Evolutionary conservation across 441 rosid species (phyloP).

Genomic region (Jatropha multifida): DNA sequence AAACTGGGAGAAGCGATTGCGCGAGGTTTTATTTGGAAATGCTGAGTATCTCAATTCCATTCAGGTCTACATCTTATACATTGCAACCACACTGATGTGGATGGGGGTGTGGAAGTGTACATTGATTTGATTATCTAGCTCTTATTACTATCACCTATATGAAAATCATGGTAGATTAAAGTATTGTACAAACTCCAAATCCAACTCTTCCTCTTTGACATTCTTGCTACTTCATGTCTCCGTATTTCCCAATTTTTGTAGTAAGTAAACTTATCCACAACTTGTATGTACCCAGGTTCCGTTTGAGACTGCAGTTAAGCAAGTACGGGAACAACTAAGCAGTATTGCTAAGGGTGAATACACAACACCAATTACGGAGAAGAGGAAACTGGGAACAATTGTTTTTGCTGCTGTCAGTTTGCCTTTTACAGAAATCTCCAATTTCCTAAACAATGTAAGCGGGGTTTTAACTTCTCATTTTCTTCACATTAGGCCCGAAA

Average conservation of each 20-base stretch:
- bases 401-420: constrained; percentile 82
- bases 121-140: not conserved
- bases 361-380: constrained; percentile 58
- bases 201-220: not conserved
- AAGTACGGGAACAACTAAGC: constrained; percentile 71
- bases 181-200: not conserved
- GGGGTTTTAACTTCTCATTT: not conserved
- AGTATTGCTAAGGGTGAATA: constrained; percentile 68
- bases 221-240: not conserved
- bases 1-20: constrained; percentile 79
- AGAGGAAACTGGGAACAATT: constrained; percentile 64
- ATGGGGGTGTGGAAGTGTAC: not conserved
- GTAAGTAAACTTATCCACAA: constrained; percentile 11
- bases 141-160: not conserved
- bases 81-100: not conserved
- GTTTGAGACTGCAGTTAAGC: constrained; percentile 66
- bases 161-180: not conserved
- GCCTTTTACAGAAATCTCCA: constrained; percentile 51
- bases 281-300: constrained; percentile 54
- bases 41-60: constrained; percentile 65
- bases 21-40: constrained; percentile 45
- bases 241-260: not conserved
- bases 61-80: constrained; percentile 49
- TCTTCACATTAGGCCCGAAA: not conserved
- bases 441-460: constrained; percentile 64